Evolutionary conservation across 148 eudicot species (phyloP), one percentile per base, ranked within the genome.

Genomic region (Chenopodium suecicum): DNA sequence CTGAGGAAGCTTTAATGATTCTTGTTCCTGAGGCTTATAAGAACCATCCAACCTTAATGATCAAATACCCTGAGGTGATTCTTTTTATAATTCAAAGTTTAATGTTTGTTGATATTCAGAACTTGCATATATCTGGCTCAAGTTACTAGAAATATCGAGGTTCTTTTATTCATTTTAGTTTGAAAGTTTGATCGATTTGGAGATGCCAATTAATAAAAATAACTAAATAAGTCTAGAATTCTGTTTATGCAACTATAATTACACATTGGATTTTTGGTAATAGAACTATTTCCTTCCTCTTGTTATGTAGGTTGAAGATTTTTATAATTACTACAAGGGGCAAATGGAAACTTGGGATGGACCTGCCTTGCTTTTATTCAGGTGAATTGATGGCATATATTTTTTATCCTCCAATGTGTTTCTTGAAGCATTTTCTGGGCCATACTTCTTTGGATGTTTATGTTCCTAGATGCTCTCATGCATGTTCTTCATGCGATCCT

Each of bases 291-390:
- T 72, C 10, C 19, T 31, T 14, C 8, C 10, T 48, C 75, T 67
- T 74, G 75, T 79, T 77, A 75, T 80, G 80, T 83, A 96, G 99
- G 94, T 88, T 78, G 82, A 84, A 74, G 97, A 96, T 86, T 96
- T 96, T 83, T 96, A 96, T 78, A 89, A 96, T 84, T 96, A 94
- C 82, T 96, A 96, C 92, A 96, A 96, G 85, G 99, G 99, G 83
- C 99, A 94, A 83, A 96, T 96, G 99, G 99, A 96, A 89, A 88
- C 99, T 66, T 96, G 99, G 99, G 99, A 96, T 90, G 99, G 99
- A 77, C 99, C 99, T 71, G 99, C 99, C 75, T 92, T 96, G 71
- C 97, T 96, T 82, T 84, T 96, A 83, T 96, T 96, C 91, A 96
- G 99, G 99, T 96, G 80, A 81, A 46, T n/a, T 22, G 78, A 32